A percentile compares a stretch with the other conserved stretches of the same genome.
These are phyloP conservation scores for Proliferodiscus dingleyae DNA, from an alignment of 2,329 filamentous ascomycete genomes.

Conservation along the genomic window DNA sequence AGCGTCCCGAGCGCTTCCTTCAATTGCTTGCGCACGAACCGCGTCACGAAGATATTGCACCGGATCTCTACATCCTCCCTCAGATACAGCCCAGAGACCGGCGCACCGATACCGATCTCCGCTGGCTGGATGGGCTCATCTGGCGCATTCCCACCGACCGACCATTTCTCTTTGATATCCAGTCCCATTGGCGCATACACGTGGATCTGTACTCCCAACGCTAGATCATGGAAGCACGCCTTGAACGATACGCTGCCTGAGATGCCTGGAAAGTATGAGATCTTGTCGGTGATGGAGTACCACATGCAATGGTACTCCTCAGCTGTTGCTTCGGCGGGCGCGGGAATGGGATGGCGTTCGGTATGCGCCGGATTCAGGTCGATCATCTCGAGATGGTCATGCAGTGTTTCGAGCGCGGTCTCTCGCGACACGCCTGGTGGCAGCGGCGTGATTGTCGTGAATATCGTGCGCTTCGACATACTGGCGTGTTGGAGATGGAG, in stretches of 20 bases:
- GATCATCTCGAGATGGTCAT: constrained; percentile 72
- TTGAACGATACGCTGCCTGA: constrained; percentile 70
- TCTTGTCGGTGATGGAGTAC: constrained; percentile 75
- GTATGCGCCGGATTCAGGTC: constrained; percentile 79
- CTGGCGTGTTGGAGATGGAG: too few species aligned
- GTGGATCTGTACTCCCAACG: constrained; percentile 71
- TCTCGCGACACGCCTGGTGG: constrained; percentile 63
- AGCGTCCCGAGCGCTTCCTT: constrained; percentile 69
- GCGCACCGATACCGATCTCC: constrained; percentile 62
- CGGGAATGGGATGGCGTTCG: constrained; percentile 60
- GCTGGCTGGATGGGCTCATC: constrained; percentile 61
- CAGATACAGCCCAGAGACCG: constrained; percentile 67
- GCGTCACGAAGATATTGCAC: constrained; percentile 69
- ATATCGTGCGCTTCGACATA: constrained; percentile 64
- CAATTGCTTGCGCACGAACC: constrained; percentile 76
- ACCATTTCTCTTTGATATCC: constrained; percentile 74
- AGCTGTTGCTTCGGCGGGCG: constrained; percentile 60
- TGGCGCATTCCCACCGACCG: constrained; percentile 62
- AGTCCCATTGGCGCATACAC: constrained; percentile 77
- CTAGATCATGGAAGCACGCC: constrained; percentile 70
- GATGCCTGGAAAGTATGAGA: constrained; percentile 65
- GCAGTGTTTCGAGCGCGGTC: constrained; percentile 68
- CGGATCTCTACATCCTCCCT: constrained; percentile 77
- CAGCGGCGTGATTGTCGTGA: constrained; percentile 74
- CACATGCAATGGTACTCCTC: constrained; percentile 70